Conservation (phyloP, 2,329 filamentous ascomycete genomes). For the Fonsecaea pedrosoi region DNA sequence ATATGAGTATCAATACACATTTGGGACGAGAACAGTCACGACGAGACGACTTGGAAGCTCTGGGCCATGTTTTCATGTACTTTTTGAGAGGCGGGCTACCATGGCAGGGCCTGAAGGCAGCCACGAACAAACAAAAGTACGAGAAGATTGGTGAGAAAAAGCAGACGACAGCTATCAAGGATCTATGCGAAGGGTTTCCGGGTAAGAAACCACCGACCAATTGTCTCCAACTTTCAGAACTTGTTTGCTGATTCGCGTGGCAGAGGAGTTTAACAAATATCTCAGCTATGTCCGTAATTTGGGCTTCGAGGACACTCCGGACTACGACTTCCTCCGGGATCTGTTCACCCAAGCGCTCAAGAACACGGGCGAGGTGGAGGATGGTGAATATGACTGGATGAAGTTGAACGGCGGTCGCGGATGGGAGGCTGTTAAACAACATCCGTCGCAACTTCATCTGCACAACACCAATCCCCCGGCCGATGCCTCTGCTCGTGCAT, state of each 20-base stretch:
- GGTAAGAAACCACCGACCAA: conserved; percentile 53
- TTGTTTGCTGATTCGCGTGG: conserved; percentile 43
- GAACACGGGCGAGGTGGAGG: conserved; percentile 91
- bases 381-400: conserved; percentile 99
- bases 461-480: conserved; percentile 80
- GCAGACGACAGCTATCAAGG: conserved; percentile 95
- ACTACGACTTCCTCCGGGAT: conserved; percentile 97
- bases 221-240: not conserved
- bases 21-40: conserved; percentile 94
- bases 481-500: conserved; percentile 82
- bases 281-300: conserved; percentile 96
- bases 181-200: conserved; percentile 93
- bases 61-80: conserved; percentile 74
- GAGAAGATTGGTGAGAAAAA: conserved; percentile 99
- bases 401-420: conserved; percentile 93
- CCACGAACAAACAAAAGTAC: conserved; percentile 92
- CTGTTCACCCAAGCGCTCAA: conserved; percentile 96
- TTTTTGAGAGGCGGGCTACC: conserved; percentile 70
- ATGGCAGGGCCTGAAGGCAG: conserved; percentile 69
- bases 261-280: conserved; percentile 96
- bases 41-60: conserved; percentile 90
- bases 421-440: conserved; percentile 80
- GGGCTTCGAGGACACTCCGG: conserved; percentile 96
- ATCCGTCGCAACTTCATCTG: conserved; percentile 73
- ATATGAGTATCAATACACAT: conserved; percentile 99